phyloP scores from a whole-genome alignment of 805 yeast genomes.

The Clavispora asparagi region DNA sequence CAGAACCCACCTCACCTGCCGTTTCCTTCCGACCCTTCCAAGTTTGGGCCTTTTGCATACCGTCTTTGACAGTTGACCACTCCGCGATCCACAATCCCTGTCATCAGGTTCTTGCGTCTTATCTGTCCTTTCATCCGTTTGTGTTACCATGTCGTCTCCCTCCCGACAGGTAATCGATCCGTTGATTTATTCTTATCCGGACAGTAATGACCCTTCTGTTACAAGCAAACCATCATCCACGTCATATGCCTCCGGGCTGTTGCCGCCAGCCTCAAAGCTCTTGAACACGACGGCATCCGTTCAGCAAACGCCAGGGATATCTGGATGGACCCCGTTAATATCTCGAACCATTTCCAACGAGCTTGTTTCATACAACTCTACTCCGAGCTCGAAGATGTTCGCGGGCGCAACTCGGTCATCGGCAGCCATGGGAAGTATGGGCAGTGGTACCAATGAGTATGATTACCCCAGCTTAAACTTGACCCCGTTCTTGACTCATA shows the following conservation, averaged over 20 bases:
- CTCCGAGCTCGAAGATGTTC: slow-evolving; percentile 30
- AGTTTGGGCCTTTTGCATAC: not conserved
- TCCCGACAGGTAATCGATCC: slow-evolving; percentile 30
- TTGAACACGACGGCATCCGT: slow-evolving; percentile 1
- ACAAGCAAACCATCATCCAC: not conserved
- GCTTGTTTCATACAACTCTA: slow-evolving; percentile 28
- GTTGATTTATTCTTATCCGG: slow-evolving; percentile 21
- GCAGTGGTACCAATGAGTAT: slow-evolving; percentile 7
- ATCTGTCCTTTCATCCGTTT: not conserved
- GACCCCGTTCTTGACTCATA: slow-evolving; percentile 39
- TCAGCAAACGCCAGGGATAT: slow-evolving; percentile 12
- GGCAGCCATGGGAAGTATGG: not conserved
- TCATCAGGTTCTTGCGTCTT: not conserved
- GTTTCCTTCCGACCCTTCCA: not conserved
- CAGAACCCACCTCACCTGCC: not conserved
- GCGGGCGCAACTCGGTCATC: slow-evolving; percentile 8
- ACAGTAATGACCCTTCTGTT: not conserved
- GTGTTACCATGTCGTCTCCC: slow-evolving; percentile 29
- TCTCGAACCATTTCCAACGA: slow-evolving; percentile 34
- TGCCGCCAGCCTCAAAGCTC: slow-evolving; percentile 4
- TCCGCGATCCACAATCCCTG: not conserved
- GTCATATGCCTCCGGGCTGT: not conserved
- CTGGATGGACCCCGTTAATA: slow-evolving; percentile 43
- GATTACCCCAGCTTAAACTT: slow-evolving; percentile 35
- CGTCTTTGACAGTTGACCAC: not conserved